These are phyloP conservation scores for Xylogone sp. DNA, from an alignment of 2,329 filamentous ascomycete species.

Conservation along the genomic window DNA sequence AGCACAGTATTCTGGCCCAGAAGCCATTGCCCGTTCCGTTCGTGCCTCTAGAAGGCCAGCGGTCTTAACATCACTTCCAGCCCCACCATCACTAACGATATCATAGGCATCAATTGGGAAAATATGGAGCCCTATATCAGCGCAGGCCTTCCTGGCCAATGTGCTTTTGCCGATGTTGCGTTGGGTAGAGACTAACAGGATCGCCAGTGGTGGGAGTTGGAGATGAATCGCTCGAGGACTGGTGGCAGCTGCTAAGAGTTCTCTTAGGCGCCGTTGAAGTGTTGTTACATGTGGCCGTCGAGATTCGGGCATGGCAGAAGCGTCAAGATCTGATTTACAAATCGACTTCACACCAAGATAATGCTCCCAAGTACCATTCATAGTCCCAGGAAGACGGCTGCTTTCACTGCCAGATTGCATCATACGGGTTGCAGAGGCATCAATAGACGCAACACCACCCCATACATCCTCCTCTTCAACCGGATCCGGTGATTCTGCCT, in stretches of 20 bases:
- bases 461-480: slow-evolving; percentile 67
- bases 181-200: slow-evolving; percentile 87
- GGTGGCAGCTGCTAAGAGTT: slow-evolving; percentile 83
- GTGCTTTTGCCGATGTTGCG: slow-evolving; percentile 90
- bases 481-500: slow-evolving; percentile 46
- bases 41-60: slow-evolving; percentile 86
- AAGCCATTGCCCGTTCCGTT: slow-evolving; percentile 83
- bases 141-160: slow-evolving; percentile 70
- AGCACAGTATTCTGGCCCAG: slow-evolving; percentile 77
- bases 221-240: slow-evolving; percentile 83
- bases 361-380: slow-evolving; percentile 80
- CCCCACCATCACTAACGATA: slow-evolving; percentile 85
- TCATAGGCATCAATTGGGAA: slow-evolving; percentile 91
- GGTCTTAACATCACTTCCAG: slow-evolving; percentile 88
- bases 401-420: slow-evolving; percentile 87
- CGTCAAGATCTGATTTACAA: slow-evolving; percentile 45
- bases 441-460: slow-evolving; percentile 83
- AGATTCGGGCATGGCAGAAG: slow-evolving; percentile 34
- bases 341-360: slow-evolving; percentile 76
- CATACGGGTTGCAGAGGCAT: slow-evolving; percentile 82
- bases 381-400: slow-evolving; percentile 71
- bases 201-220: slow-evolving; percentile 80
- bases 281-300: slow-evolving; percentile 51
- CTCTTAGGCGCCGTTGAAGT: slow-evolving; percentile 68
- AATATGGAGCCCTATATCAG: slow-evolving; percentile 85